These are phyloP conservation scores for Cercophora samala DNA, from an alignment of 495 filamentous ascomycete species.

Conservation along the genomic window DNA sequence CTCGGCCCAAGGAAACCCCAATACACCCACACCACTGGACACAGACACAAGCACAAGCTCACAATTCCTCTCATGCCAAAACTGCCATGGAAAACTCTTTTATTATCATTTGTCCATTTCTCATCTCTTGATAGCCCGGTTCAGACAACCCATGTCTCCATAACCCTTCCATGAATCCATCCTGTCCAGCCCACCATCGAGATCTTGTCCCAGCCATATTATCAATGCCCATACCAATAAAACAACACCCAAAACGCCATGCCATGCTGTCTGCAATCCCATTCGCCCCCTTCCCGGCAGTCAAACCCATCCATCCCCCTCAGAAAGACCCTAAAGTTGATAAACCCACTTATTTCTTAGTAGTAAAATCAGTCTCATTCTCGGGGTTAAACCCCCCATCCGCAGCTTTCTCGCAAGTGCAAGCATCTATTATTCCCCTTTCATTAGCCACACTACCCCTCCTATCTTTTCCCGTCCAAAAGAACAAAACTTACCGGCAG, in stretches of 20 bases:
- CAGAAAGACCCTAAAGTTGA: too few relatives aligned
- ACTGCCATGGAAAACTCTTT: not conserved
- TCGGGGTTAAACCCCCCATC: conserved; percentile 47
- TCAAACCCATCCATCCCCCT: too few relatives aligned
- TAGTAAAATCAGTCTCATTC: conserved; percentile 80
- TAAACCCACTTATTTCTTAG: conserved; percentile 46
- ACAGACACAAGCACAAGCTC: not conserved
- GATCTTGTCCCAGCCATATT: not conserved
- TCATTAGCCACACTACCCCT: not conserved
- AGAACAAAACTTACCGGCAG: conserved; percentile 53
- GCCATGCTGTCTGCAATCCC: not conserved
- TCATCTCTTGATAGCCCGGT: not conserved
- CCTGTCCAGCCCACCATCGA: not conserved
- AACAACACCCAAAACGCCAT: conserved; percentile 5
- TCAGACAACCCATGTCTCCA: not conserved
- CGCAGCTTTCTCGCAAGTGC: conserved; percentile 75
- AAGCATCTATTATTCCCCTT: conserved; percentile 62
- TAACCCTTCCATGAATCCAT: not conserved
- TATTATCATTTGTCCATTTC: not conserved
- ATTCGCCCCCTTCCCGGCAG: too few relatives aligned
- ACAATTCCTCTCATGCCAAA: not conserved
- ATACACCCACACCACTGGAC: too few relatives aligned
- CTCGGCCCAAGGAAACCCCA: too few relatives aligned
- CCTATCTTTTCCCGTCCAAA: not conserved
- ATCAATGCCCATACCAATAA: not conserved